Conservation (phyloP, 2,329 filamentous ascomycete genomes). For the Tolypocladium endophyticum region DNA sequence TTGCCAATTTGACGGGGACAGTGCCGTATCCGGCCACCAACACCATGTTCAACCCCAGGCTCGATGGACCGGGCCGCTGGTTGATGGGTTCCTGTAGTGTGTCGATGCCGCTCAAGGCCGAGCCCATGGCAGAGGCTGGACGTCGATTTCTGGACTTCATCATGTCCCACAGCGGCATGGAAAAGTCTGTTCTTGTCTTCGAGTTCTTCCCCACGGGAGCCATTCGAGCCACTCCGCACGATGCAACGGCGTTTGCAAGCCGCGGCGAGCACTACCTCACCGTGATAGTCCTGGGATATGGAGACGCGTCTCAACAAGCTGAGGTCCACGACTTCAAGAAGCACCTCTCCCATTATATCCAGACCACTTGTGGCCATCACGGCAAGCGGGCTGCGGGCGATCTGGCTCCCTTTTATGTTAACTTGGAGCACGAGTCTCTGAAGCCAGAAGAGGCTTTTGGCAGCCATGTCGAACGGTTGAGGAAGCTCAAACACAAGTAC, state of each 20-base stretch:
- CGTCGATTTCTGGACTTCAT: neutral
- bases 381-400: neutral
- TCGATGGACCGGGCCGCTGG: conserved; percentile 1
- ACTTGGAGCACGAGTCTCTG: neutral
- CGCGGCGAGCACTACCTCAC: conserved; percentile 33
- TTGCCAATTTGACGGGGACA: neutral
- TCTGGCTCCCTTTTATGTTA: neutral
- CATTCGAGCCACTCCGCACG: conserved; percentile 19
- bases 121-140: neutral
- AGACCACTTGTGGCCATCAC: conserved; percentile 6
- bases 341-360: conserved; percentile 14
- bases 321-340: conserved; percentile 27
- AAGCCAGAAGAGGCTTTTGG: conserved; percentile 17
- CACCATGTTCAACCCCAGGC: conserved; percentile 12
- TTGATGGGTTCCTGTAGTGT: neutral
- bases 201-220: conserved; percentile 23
- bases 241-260: conserved; percentile 32
- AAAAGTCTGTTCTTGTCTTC: conserved; percentile 16
- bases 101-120: neutral
- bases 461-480: conserved; percentile 15
- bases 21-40: conserved; percentile 8
- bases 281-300: conserved; percentile 28
- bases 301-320: conserved; percentile 22
- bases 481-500: conserved; percentile 20
- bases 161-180: neutral